Base-by-base conservation (phyloP, 2,329 filamentous ascomycete species). In the Colletotrichum sp. region DNA sequence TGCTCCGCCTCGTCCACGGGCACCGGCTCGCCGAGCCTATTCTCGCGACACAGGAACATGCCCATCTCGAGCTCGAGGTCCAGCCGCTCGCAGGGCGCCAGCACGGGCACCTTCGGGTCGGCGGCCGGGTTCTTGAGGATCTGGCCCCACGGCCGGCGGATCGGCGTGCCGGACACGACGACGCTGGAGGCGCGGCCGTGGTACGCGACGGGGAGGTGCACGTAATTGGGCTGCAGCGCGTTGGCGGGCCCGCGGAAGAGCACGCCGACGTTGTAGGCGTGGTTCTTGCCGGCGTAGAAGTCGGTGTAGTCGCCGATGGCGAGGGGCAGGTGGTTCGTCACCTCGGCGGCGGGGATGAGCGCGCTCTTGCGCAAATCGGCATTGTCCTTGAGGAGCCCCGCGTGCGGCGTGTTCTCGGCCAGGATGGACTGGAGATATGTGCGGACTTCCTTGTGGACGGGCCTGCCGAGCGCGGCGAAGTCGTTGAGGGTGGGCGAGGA, bases 251-350 rank as follows among this genome's bases (percentile, higher is more conserved):
- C 94, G 38, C 95, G 91, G 85, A 96, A 95, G 26, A 96, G 88
- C 2, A 91, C 89, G 5, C 94, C 94, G 10, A 94, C 88, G 78
- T 85, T 85, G 86, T 92, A 94, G 7, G 95, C 95, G 83, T 97
- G 95, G 81, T 96, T 93, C 79, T 93, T 86, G 64, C 95, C 94
- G 16, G 93, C 95, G 81, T 95, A 97, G 85, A 96, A 97, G 81
- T 97, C 95, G 3, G 94, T 95, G 82, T 96, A 96, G 81, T 96
- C 95, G 36, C 94, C 94, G 79, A 96, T 95, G 48, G 90, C 87
- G 87, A 97, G 91, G 1, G 95, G 95, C 1, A 96, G 79, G 77
- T 96, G 94, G 79, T 90, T 93, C 75, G 86, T 89, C n/a, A 93
- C 90, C 6, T 90, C 88, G 34, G 82, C 62, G 2, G 80, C 71